These are phyloP conservation scores for Calocybe gangraenosa DNA, from an alignment of 768 basidiomycete species.

Conservation along the genomic window DNA sequence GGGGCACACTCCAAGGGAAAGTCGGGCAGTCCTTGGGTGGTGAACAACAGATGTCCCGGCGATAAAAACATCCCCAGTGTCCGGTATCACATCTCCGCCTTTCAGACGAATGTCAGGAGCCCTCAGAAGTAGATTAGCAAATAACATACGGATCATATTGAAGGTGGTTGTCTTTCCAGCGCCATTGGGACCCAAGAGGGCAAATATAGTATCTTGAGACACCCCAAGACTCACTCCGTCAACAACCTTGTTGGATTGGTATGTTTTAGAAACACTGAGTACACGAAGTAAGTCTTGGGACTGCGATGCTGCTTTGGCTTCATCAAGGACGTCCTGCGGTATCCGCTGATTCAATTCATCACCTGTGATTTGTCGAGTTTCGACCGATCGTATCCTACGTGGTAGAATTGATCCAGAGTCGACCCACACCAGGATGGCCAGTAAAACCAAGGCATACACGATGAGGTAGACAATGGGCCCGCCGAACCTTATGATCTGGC, in stretches of 20 bases:
- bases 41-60: constrained; percentile 60
- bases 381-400: constrained; percentile 28
- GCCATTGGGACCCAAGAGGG: constrained; percentile 76
- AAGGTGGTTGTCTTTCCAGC: constrained; percentile 83
- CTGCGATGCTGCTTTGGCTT: constrained; percentile 41
- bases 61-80: constrained; percentile 66
- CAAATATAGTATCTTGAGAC: constrained; percentile 57
- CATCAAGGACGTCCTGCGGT: constrained; percentile 49
- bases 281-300: constrained; percentile 62
- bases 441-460: constrained; percentile 51
- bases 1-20: constrained; percentile 76
- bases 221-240: constrained; percentile 73
- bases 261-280: constrained; percentile 59
- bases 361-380: constrained; percentile 7
- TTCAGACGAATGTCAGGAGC: neutral
- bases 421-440: constrained; percentile 63
- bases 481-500: constrained; percentile 57
- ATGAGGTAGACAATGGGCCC: constrained; percentile 76
- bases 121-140: neutral
- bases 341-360: constrained; percentile 6
- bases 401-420: constrained; percentile 62
- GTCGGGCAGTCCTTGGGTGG: constrained; percentile 59
- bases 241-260: constrained; percentile 52
- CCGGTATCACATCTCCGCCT: constrained; percentile 69
- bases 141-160: constrained; percentile 66